phyloP scores from a whole-genome alignment of 345 rosid genomes.

The Firmiana major region DNA sequence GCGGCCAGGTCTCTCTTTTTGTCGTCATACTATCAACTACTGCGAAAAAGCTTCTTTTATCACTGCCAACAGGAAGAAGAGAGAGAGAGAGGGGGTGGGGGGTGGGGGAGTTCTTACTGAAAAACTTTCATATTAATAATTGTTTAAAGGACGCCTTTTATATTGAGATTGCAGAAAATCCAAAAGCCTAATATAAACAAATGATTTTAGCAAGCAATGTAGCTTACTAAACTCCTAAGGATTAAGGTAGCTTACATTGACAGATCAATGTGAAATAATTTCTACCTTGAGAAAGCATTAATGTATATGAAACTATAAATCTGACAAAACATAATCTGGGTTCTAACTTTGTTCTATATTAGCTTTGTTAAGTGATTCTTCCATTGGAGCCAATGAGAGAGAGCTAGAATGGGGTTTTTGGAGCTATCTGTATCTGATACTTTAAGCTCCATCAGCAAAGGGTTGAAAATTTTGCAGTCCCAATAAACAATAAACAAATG shows the following conservation, averaged over 20 bases:
- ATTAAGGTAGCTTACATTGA: not conserved
- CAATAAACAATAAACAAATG: slow-evolving; percentile 36
- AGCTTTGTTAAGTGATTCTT: not conserved
- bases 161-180: slow-evolving; percentile 29
- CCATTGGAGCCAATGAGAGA: not conserved
- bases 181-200: slow-evolving; percentile 20
- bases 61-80: slow-evolving; percentile 13
- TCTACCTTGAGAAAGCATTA: not conserved
- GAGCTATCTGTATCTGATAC: slow-evolving; percentile 12
- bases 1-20: slow-evolving; percentile 28
- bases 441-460: not conserved
- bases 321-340: not conserved
- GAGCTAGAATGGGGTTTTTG: slow-evolving; percentile 22
- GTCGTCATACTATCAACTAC: slow-evolving; percentile 23
- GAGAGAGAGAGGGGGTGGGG: not conserved
- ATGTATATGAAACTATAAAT: not conserved
- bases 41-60: slow-evolving; percentile 16
- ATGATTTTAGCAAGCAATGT: not conserved
- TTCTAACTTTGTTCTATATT: not conserved
- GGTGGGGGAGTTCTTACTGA: slow-evolving; percentile 6
- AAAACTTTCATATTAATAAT: slow-evolving; percentile 9
- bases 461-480: slow-evolving; percentile 24
- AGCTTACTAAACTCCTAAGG: too few relatives aligned
- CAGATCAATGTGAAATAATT: not conserved
- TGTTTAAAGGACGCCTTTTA: slow-evolving; percentile 19